phyloP scores from a whole-genome alignment of 2,329 filamentous ascomycete genomes.

The Lachnellula occidentalis region DNA sequence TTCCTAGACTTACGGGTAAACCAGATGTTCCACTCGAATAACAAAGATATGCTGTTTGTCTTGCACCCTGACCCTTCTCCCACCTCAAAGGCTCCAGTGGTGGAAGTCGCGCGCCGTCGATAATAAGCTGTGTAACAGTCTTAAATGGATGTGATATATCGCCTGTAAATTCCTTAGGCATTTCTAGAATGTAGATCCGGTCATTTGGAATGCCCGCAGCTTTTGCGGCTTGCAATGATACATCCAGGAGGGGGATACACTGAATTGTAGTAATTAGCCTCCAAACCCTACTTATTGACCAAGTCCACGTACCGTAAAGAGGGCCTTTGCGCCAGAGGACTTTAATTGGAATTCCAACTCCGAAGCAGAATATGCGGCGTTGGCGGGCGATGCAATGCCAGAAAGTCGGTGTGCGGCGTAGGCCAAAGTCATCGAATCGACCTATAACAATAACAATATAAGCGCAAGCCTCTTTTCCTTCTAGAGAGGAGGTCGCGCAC shows the following conservation, averaged over 20 bases:
- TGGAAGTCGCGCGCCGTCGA: constrained; percentile 50
- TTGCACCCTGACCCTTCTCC: constrained; percentile 58
- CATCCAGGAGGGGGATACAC: constrained; percentile 61
- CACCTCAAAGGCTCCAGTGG: constrained; percentile 52
- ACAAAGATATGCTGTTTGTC: constrained; percentile 72
- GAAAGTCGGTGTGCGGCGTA: constrained; percentile 71
- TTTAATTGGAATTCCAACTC: constrained; percentile 81
- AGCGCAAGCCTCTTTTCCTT: neutral
- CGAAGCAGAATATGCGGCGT: constrained; percentile 75
- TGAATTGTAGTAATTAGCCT: constrained; percentile 6
- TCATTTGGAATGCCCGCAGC: constrained; percentile 64
- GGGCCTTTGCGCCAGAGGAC: constrained; percentile 66
- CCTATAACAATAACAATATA: constrained; percentile 36
- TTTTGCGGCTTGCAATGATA: constrained; percentile 61
- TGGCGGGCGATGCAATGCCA: constrained; percentile 75
- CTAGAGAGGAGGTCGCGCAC: constrained; percentile 39
- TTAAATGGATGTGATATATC: constrained; percentile 49
- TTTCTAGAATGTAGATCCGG: constrained; percentile 66
- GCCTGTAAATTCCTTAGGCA: constrained; percentile 50
- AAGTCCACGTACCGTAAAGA: constrained; percentile 59
- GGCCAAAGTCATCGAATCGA: constrained; percentile 68
- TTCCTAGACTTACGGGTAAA: constrained; percentile 63
- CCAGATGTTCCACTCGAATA: constrained; percentile 45
- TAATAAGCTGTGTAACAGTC: constrained; percentile 70
- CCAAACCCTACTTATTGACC: neutral